Base-by-base conservation (phyloP, 306 rosid species). In the Albizia julibrissin region DNA sequence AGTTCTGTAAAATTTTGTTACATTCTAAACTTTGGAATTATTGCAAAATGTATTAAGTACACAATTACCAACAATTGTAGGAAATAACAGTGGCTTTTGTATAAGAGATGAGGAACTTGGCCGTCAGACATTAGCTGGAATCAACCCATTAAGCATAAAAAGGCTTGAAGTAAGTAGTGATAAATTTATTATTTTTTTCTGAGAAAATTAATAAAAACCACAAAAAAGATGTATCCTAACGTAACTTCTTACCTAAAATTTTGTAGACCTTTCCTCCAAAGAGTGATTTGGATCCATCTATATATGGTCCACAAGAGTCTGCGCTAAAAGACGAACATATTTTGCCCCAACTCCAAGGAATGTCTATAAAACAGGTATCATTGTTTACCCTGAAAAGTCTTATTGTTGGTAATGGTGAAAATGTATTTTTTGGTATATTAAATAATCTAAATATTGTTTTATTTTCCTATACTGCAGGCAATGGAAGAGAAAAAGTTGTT, bases 311-410 rank as follows among this genome's bases (percentile, higher is more conserved):
- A 42, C 88, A 74, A 64, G 88, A 77, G n/a, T 86, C 88, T 1
- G 86, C 88, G 19, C 81, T 86, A 31, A 83, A 22, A 78, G 90
- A 86, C 39, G 87, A 89, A n/a, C 90, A 89, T 75, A 56, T 89
- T 19, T 26, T 16, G 46, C 61, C 22, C 40, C 86, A 82, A 27
- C 72, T 86, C 44, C 22, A 89, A 4, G 87, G 86, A 22, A 74
- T 86, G 90, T 77, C 89, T 12, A 59, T 84, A 21, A 79, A 82
- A 80, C 79, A 89, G 89, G 87, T 84, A 80, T 22, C 59, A 52
- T 52, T 29, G 31, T 29, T 29, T 29, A 29, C 31, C 15, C 4
- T 44, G 4, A 44, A 10, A 13, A 21, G 10, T 54, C 10, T 21
- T 54, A 39, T 39, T 39, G 6, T 39, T 39, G 43, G 43, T 4